Conservation (phyloP, 306 rosid genomes). For the Leucaena leucocephala region DNA sequence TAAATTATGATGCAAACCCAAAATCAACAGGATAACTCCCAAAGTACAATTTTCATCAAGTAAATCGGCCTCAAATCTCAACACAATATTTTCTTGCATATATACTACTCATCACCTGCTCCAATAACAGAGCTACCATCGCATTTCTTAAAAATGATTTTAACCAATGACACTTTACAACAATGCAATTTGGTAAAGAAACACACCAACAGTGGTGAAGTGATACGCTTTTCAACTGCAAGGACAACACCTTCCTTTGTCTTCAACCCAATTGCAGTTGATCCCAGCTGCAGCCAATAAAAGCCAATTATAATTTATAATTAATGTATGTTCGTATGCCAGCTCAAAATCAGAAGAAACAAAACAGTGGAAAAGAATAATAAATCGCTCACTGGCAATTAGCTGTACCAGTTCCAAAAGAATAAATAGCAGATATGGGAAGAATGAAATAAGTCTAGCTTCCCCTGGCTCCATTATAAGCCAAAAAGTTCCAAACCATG, state of each 20-base stretch:
- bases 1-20: neutral
- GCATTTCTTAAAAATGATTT: neutral
- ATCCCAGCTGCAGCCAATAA: slow-evolving; percentile 68
- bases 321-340: neutral
- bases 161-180: neutral
- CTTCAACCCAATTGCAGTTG: slow-evolving; percentile 95
- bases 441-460: neutral
- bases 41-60: neutral
- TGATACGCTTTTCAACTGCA: slow-evolving; percentile 95
- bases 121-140: neutral
- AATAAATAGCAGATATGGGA: neutral
- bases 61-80: neutral
- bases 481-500: neutral
- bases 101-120: neutral
- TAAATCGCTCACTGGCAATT: neutral
- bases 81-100: neutral
- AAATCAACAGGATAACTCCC: neutral
- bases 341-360: neutral
- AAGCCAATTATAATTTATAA: slow-evolving; percentile 5
- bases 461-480: neutral
- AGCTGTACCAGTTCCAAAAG: neutral
- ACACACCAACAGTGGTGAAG: slow-evolving; percentile 91
- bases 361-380: neutral
- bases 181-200: slow-evolving; percentile 2
- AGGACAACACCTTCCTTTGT: slow-evolving; percentile 95